Conservation (phyloP, 495 filamentous ascomycete species). For the Penicillium steckii region DNA sequence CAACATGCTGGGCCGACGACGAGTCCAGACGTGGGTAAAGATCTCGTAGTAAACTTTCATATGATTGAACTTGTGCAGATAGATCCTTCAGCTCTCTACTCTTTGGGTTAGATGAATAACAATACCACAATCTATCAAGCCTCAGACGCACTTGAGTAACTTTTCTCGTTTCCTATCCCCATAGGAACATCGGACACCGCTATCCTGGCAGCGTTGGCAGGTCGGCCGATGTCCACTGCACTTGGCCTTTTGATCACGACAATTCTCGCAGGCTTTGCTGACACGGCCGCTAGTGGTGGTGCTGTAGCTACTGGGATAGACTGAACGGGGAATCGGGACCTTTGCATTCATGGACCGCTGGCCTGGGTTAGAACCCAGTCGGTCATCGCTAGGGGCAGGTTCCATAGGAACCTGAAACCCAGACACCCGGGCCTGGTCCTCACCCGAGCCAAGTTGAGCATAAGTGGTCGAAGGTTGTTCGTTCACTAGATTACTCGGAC, state of each 20-base stretch:
- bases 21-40: conserved; percentile 35
- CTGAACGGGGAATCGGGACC: conserved; percentile 39
- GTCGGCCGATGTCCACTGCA: conserved; percentile 57
- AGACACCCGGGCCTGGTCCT: conserved; percentile 13
- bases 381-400: conserved; percentile 14
- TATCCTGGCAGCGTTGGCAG: conserved; percentile 58
- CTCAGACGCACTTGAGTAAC: conserved; percentile 47
- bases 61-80: conserved; percentile 30
- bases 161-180: conserved; percentile 60
- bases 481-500: conserved; percentile 22
- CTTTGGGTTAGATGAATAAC: conserved; percentile 17
- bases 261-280: conserved; percentile 67
- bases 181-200: conserved; percentile 50
- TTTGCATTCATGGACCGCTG: conserved; percentile 30
- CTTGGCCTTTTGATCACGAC: conserved; percentile 67
- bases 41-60: conserved; percentile 37
- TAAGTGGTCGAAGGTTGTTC: conserved; percentile 13
- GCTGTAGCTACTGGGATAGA: conserved; percentile 24
- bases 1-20: conserved; percentile 34
- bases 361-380: conserved; percentile 6
- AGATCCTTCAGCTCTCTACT: conserved; percentile 42
- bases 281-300: conserved; percentile 40
- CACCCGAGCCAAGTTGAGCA: conserved; percentile 19
- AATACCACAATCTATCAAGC: neutral
- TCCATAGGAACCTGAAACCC: conserved; percentile 16